Evolutionary conservation across 2,329 filamentous ascomycete genomes (phyloP).

Genomic region (Pochonia chlamydosporia): DNA sequence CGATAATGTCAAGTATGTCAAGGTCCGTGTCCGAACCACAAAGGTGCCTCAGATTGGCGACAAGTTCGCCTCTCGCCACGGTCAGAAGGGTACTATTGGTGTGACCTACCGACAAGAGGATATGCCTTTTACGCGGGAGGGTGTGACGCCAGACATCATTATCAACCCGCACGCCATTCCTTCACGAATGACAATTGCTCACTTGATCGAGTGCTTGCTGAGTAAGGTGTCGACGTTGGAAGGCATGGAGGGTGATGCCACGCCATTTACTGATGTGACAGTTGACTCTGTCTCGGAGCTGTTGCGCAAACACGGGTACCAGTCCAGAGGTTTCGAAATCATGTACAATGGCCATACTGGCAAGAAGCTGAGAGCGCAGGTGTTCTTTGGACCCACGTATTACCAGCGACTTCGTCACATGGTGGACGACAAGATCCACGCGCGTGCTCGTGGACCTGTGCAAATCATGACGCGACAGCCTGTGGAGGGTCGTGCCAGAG

Average conservation of each 20-base stretch:
- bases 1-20: slow-evolving; percentile 92
- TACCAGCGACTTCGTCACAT: slow-evolving; percentile 98
- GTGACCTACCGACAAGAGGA: slow-evolving; percentile 97
- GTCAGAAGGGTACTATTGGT: slow-evolving; percentile 98
- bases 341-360: slow-evolving; percentile 99
- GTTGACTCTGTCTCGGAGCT: slow-evolving; percentile 88
- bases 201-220: slow-evolving; percentile 97
- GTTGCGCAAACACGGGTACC: slow-evolving; percentile 84
- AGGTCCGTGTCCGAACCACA: slow-evolving; percentile 93
- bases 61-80: slow-evolving; percentile 98
- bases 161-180: slow-evolving; percentile 99
- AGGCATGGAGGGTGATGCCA: slow-evolving; percentile 94
- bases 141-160: slow-evolving; percentile 89
- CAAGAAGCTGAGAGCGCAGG: slow-evolving; percentile 84
- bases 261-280: slow-evolving; percentile 95
- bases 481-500: slow-evolving; percentile 94
- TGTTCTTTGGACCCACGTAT: slow-evolving; percentile 97
- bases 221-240: slow-evolving; percentile 92
- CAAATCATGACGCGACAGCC: slow-evolving; percentile 97
- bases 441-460: slow-evolving; percentile 90
- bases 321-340: slow-evolving; percentile 94
- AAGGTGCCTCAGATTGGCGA: slow-evolving; percentile 98
- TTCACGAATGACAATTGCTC: slow-evolving; percentile 99
- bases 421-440: slow-evolving; percentile 99
- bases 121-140: slow-evolving; percentile 94